These are phyloP conservation scores for Piromyces finnis DNA, from an alignment of 192 early-diverging fungal genomes.

Conservation along the genomic window DNA sequence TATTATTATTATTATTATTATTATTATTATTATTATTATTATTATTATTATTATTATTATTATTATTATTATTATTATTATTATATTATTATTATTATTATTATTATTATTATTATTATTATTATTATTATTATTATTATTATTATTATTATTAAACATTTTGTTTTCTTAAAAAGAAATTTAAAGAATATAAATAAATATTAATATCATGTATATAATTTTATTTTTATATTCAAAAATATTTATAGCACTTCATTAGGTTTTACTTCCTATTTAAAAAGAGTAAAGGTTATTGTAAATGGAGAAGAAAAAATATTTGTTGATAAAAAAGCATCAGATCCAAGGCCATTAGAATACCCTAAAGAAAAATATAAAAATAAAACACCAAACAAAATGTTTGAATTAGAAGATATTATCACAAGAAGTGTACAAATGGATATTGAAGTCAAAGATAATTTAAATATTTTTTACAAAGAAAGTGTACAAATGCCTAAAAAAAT, in stretches of 20 bases:
- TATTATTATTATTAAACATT: no score
- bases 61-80: no score
- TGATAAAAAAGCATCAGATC: background rate
- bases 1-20: no score
- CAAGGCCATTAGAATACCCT: background rate
- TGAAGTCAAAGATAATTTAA: background rate
- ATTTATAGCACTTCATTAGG: background rate
- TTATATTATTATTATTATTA: no score
- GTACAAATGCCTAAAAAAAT: background rate
- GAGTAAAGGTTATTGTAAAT: background rate
- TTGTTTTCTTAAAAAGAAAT: no score
- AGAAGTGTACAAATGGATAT: background rate
- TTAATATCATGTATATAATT: no score
- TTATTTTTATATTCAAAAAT: no score
- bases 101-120: no score
- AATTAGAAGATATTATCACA: background rate
- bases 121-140: no score
- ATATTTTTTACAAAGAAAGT: background rate
- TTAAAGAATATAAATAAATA: no score
- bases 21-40: no score
- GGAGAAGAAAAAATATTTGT: background rate
- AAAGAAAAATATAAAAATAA: background rate
- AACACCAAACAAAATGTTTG: background rate
- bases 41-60: no score
- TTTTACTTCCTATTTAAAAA: background rate